Base-by-base conservation (phyloP, 2,329 filamentous ascomycete species). In the Botryotinia calthae region DNA sequence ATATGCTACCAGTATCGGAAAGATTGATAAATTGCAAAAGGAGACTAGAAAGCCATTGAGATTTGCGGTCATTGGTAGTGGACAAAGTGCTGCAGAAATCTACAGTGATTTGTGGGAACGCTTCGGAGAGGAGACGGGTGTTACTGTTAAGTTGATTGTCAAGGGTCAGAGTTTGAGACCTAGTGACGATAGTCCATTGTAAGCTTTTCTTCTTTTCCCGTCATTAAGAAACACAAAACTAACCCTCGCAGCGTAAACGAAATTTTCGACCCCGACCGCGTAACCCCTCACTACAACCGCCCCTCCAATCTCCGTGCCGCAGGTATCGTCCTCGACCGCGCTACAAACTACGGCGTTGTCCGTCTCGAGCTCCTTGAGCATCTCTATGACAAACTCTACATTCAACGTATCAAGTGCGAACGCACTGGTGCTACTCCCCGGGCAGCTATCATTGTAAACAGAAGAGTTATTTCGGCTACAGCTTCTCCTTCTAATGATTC, bases 121-220 rank as follows among this genome's bases (percentile, higher is more conserved):
- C 64, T 98, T 97, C 81, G 94, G 94, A 56, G 94, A 95, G 48
- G 94, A 95, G 80, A 90, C 92, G 42, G 67, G 54, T 58, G 61
- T 65, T 16, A 87, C 88, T 78, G 95, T 94, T 0, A 88, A 86
- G 51, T 83, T 99, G 73, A 85, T 98, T 74, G 95, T 97, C 86
- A 90, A 93, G 77, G 91, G 91, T 59, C 89, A 94, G 75, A 94
- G 95, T 72, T 84, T 99, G 74, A 90, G 92, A 78, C 95, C 95
- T 1, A 97, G 94, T 80, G 95, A 99, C 80, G 96, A 98, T 82
- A 97, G 94, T 71, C 96, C 95, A 28, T 98, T 98, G 93, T 95
- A 85, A 85, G 92, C 87, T 48, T 44, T 51, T 61, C 31, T 28
- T 37, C 31, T 48, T 59, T 64, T 42, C 5, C 25, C 25, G 12